Evolutionary conservation across 1,139 yeast species (phyloP), one percentile per base, ranked within the genome.

Genomic region (Taphrina communis): DNA sequence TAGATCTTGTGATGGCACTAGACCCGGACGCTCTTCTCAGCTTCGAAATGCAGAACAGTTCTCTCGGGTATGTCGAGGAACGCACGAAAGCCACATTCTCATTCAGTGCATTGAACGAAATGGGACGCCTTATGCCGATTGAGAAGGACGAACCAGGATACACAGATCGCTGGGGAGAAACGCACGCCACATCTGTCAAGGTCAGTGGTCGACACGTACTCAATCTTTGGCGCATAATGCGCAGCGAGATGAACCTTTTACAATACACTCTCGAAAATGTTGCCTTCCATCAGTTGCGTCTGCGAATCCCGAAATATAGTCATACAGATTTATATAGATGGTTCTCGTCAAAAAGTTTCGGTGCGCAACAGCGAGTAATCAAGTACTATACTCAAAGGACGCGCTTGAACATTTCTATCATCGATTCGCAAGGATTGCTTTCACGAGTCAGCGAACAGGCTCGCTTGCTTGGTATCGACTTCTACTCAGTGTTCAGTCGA

Each of bases 11-110:
- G 0, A 82, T 86, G 38, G 73, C 80, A 1, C 82, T 86, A 68
- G 98, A 94, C 75, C 98, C 99, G 0, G 99, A 94, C 76, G 85
- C 94, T 51, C 76, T 95, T 7, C 83, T 91, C 0, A 98, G 98
- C 0, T 94, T 84, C 76, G 99, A 94, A 75, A 83, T 91, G 9
- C 90, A 91, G 74, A 80, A 88, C 1, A 75, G 84, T 0, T 90
- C 97, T 0, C 93, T 98, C 97, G 98, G 99, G 0, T 94, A 90
- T 74, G 70, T 93, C 0, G 82, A 90, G 51, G 96, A 90, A 70
- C 78, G 99, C 53, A 84, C 86, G 70, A 76, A 81, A 38, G 19
- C 39, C 3, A 51, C 59, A 21, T 82, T 81, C 73, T 85, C 84
- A 1, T 78, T 83, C 31, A 88, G 90, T 73, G 74, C 91, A n/a